These are phyloP conservation scores for Amyloporia xantha DNA, from an alignment of 768 basidiomycete species.

Conservation along the genomic window DNA sequence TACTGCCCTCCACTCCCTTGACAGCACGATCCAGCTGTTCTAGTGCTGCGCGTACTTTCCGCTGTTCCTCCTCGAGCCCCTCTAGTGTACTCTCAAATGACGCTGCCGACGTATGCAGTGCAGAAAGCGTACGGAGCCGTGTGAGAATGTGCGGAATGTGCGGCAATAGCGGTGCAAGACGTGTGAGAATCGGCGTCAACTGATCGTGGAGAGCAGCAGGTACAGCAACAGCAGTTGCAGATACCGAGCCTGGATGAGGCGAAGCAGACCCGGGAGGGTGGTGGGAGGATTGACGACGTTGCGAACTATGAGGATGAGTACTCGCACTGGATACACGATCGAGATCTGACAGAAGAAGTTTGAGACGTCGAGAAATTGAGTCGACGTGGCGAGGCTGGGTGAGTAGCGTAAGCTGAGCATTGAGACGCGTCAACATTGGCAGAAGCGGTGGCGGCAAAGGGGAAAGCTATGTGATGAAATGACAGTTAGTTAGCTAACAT, in stretches of 20 bases:
- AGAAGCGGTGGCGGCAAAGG: slow-evolving; percentile 78
- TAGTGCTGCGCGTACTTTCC: slow-evolving; percentile 52
- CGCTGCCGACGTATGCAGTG: slow-evolving; percentile 75
- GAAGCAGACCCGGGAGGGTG: slow-evolving; percentile 10
- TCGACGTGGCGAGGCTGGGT: slow-evolving; percentile 96
- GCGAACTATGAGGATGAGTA: slow-evolving; percentile 35
- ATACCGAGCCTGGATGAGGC: slow-evolving; percentile 5
- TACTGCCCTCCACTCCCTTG: slow-evolving; percentile 62
- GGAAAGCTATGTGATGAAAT: slow-evolving; percentile 42
- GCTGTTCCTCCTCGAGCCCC: slow-evolving; percentile 67
- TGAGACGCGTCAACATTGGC: slow-evolving; percentile 73
- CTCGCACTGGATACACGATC: slow-evolving; percentile 59
- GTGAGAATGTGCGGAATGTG: slow-evolving; percentile 88
- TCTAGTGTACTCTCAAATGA: slow-evolving; percentile 66
- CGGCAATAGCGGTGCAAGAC: slow-evolving; percentile 66
- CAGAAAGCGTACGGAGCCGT: slow-evolving; percentile 77
- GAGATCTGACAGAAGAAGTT: slow-evolving; percentile 86
- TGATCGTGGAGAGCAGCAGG: slow-evolving; percentile 43
- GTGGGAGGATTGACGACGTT: slow-evolving; percentile 13
- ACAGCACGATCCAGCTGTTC: slow-evolving; percentile 66
- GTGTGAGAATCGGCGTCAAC: slow-evolving; percentile 59
- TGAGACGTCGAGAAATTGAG: slow-evolving; percentile 88
- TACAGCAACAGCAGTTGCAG: slow-evolving; percentile 7
- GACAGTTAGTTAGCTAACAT: background rate
- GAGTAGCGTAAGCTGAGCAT: slow-evolving; percentile 78